Conservation (phyloP, 768 basidiomycete species). For the Russula sp. region DNA sequence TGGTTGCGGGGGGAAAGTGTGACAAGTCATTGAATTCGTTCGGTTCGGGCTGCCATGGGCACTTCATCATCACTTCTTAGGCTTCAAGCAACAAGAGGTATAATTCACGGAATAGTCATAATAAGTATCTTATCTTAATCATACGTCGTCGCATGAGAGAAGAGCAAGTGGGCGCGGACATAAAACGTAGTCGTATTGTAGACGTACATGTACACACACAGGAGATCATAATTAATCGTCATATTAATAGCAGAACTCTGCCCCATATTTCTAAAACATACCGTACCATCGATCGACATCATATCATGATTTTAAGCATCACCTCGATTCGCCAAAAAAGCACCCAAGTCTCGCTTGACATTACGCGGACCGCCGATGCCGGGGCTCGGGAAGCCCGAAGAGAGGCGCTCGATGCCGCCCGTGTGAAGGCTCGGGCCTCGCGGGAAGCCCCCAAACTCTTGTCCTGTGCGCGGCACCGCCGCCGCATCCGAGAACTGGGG, state of each 20-base stretch:
- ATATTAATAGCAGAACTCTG: not conserved
- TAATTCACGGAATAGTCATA: too few relatives aligned
- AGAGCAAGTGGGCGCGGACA: not conserved
- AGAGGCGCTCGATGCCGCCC: slow-evolving; percentile 3
- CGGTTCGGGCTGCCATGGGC: not conserved
- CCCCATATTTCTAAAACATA: not conserved
- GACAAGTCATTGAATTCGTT: not conserved
- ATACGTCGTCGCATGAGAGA: too few relatives aligned
- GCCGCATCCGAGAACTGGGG: slow-evolving; percentile 27
- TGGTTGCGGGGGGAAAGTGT: not conserved
- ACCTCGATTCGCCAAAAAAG: slow-evolving; percentile 17
- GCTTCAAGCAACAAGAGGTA: too few relatives aligned
- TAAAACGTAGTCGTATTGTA: not conserved
- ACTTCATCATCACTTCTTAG: too few relatives aligned
- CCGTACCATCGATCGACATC: not conserved
- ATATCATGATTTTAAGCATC: not conserved
- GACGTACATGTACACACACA: not conserved
- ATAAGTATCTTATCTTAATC: too few relatives aligned
- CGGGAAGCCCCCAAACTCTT: slow-evolving; percentile 33
- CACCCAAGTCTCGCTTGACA: slow-evolving; percentile 14
- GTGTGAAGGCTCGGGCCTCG: slow-evolving; percentile 10
- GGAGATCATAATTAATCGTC: not conserved
- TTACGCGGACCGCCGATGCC: slow-evolving; percentile 14
- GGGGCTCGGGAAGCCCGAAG: slow-evolving; percentile 16
- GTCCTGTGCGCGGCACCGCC: slow-evolving; percentile 25